Evolutionary conservation across 2,329 filamentous ascomycete species (phyloP), one percentile per base, ranked within the genome.

Genomic region (Biscogniauxia sp.): DNA sequence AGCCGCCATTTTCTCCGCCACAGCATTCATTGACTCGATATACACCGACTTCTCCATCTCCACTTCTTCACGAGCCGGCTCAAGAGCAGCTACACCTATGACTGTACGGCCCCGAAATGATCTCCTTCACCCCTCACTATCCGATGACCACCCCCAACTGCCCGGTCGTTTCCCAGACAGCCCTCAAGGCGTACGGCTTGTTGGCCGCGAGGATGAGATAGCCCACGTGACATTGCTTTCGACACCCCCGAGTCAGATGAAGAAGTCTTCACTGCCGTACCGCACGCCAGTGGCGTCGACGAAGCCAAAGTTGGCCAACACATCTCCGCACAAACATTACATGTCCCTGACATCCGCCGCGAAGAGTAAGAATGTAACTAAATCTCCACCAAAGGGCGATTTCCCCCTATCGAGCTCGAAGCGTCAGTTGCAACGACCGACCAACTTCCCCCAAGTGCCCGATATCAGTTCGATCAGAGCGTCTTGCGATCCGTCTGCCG

Each of bases 21-120:
- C 88, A 2, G 80, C 85, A 17, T 97, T 94, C 74, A 82, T 97
- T 59, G 93, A 97, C 58, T 85, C 83, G 5, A 84, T 92, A 17
- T 96, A 90, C 72, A 84, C 85, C 56, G 93, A 96, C 61, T 45
- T 45, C 11, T 15, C 37, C 13, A 74, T 78, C 4, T 70, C 78
- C 65, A 82, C 78, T 64, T 80, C 84, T 60, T 84, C 82, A 58
- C 85, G 84, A 62, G 80, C 83, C 58, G 82, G 80, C 62, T 90
- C 89, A 11, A 83, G 88, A 72, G 88, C 89, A 2, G 82, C 84
- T 57, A 92, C 89, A 13, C 89, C 89, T 32, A 84, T 90, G 83
- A 81, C 84, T 78, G 85, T 88, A 86, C 77, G 85, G 74, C 75
- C 63, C 78, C 78, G 75, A 74, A 72, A 75, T 77, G 63, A 77